Evolutionary conservation across 2,329 filamentous ascomycete species (phyloP).

Genomic region (Neospermospora avenae): DNA sequence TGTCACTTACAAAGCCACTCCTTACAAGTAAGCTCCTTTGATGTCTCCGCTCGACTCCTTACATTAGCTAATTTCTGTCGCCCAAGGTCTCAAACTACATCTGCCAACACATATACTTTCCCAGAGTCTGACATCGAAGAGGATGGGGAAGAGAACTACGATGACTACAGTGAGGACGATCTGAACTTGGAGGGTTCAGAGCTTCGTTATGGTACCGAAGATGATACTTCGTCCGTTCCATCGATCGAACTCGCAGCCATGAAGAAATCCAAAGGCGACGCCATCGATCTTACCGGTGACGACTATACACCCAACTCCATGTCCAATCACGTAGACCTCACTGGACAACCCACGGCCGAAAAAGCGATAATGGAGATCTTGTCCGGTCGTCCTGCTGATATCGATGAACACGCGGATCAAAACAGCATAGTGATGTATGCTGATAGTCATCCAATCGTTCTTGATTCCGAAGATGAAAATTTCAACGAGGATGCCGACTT

Average conservation of each 20-base stretch:
- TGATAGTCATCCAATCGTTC: constrained; percentile 16
- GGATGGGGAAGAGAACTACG: constrained; percentile 25
- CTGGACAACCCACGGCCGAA: constrained; percentile 15
- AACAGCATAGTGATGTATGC: constrained; percentile 12
- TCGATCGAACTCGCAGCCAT: constrained; percentile 24
- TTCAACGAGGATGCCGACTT: constrained; percentile 12
- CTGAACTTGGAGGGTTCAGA: background rate
- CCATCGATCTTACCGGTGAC: constrained; percentile 34
- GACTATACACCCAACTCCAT: constrained; percentile 22
- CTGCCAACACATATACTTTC: constrained; percentile 25
- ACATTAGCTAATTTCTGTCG: constrained; percentile 3
- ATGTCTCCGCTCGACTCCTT: background rate
- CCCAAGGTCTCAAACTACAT: constrained; percentile 17
- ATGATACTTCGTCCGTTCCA: too few relatives aligned
- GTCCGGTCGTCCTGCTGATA: constrained; percentile 12
- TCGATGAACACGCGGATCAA: constrained; percentile 6
- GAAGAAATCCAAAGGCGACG: constrained; percentile 21
- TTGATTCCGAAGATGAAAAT: constrained; percentile 15
- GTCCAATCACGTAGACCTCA: constrained; percentile 19
- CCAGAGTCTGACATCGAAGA: constrained; percentile 33
- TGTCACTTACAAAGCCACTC: constrained; percentile 26
- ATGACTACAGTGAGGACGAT: constrained; percentile 29
- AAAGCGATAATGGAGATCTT: constrained; percentile 6
- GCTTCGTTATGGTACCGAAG: constrained; percentile 25
- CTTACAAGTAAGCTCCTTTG: constrained; percentile 29